Percentiles rank a stretch among this genome's conserved stretches.
Evolutionary conservation across 371 early-diverging fungal genomes (phyloP).

Genomic region (Thermomucor indicae-seudaticae): DNA sequence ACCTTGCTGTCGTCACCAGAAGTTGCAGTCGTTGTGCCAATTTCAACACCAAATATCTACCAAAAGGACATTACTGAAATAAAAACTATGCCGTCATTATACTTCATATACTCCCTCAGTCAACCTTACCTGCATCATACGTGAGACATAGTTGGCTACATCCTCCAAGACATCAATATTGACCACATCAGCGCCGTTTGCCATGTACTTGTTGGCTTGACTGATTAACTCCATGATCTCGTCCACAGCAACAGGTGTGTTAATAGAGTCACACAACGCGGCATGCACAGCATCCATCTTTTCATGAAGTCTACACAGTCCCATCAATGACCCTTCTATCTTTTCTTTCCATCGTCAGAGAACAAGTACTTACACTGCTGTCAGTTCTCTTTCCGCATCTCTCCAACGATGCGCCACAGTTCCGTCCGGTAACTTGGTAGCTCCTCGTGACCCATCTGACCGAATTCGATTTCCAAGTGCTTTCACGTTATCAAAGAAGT

Average conservation of each 20-base stretch:
- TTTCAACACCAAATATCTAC: slow-evolving; percentile 69
- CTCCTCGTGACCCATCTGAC: slow-evolving; percentile 38
- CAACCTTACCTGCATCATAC: slow-evolving; percentile 53
- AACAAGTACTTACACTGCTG: slow-evolving; percentile 29
- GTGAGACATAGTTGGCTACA: slow-evolving; percentile 78
- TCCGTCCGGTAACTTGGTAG: slow-evolving; percentile 28
- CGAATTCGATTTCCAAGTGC: slow-evolving; percentile 70
- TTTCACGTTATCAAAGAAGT: slow-evolving; percentile 82
- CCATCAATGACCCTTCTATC: neutral
- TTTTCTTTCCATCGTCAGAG: neutral
- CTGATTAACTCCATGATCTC: slow-evolving; percentile 80
- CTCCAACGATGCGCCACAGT: slow-evolving; percentile 64
- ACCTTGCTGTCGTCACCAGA: slow-evolving; percentile 25
- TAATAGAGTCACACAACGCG: slow-evolving; percentile 93
- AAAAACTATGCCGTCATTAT: slow-evolving; percentile 1
- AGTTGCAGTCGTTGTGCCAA: slow-evolving; percentile 45
- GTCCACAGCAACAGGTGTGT: slow-evolving; percentile 84
- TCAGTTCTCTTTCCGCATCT: slow-evolving; percentile 62
- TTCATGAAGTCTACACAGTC: slow-evolving; percentile 34
- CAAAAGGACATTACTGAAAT: too few relatives aligned
- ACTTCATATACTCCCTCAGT: neutral
- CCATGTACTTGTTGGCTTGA: slow-evolving; percentile 79
- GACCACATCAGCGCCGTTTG: slow-evolving; percentile 39
- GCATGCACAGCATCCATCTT: slow-evolving; percentile 73
- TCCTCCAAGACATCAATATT: slow-evolving; percentile 67